Conservation (phyloP, 306 rosid genomes). For the Pueraria montana region DNA sequence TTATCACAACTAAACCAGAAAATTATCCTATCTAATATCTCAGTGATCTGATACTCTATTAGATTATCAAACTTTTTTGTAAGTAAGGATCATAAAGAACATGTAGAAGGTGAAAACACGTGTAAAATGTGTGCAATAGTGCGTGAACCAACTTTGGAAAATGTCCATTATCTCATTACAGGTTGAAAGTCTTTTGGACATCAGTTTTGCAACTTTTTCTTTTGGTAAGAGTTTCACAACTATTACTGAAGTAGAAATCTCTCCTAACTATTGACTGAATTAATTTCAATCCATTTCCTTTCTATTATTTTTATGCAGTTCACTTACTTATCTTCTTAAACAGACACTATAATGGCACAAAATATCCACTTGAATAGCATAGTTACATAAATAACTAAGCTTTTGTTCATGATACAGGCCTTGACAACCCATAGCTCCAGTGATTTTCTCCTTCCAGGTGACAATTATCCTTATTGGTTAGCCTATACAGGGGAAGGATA, state of each 20-base stretch:
- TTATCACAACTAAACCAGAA: too few relatives aligned
- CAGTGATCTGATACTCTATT: too few relatives aligned
- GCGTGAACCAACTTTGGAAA: not conserved
- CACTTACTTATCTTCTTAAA: not conserved
- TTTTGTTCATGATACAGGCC: not conserved
- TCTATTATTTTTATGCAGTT: not conserved
- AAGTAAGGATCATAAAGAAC: not conserved
- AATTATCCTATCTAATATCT: too few relatives aligned
- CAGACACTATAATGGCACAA: too few relatives aligned
- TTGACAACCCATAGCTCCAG: not conserved
- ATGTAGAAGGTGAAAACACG: not conserved
- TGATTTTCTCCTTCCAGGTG: slow-evolving; percentile 15
- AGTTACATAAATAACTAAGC: not conserved
- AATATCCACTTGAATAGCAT: slow-evolving; percentile 14
- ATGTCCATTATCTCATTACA: not conserved
- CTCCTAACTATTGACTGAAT: not conserved
- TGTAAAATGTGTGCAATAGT: not conserved
- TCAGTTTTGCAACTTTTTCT: not conserved
- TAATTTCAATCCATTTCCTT: not conserved
- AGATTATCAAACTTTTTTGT: not conserved
- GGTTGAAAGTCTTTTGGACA: not conserved
- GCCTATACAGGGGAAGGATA: not conserved
- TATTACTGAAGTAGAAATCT: not conserved
- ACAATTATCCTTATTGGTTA: slow-evolving; percentile 12
- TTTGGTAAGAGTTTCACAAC: not conserved